Evolutionary conservation across 371 early-diverging fungal species (phyloP).

Genomic region (Rhizomucor miehei): DNA sequence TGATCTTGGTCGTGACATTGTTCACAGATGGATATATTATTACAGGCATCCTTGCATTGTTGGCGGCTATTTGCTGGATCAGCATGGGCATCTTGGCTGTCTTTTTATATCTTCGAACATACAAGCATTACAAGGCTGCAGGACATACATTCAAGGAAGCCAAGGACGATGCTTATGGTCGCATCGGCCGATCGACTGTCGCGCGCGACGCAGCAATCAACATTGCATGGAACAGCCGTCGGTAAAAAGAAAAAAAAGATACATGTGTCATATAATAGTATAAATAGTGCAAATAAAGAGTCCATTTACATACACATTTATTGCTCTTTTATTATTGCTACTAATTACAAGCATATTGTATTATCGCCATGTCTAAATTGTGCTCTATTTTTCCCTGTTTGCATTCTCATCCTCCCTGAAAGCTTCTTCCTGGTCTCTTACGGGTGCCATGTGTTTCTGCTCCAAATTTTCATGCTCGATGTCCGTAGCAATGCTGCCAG

Average conservation of each 20-base stretch:
- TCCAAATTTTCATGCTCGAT: slow-evolving; percentile 24
- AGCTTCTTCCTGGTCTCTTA: slow-evolving; percentile 39
- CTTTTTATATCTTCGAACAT: slow-evolving; percentile 64
- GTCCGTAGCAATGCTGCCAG: slow-evolving; percentile 14
- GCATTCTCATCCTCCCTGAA: slow-evolving; percentile 15
- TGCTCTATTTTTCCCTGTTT: slow-evolving; percentile 2
- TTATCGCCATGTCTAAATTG: no score
- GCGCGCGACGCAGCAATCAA: slow-evolving; percentile 51
- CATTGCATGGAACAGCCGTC: slow-evolving; percentile 48
- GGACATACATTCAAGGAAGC: slow-evolving; percentile 86
- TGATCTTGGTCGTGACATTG: slow-evolving; percentile 74
- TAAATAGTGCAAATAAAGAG: not conserved
- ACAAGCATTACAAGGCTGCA: slow-evolving; percentile 70
- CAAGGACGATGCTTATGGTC: slow-evolving; percentile 68
- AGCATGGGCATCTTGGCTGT: slow-evolving; percentile 51
- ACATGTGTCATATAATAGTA: not conserved
- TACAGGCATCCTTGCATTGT: slow-evolving; percentile 65
- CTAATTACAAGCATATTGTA: no score
- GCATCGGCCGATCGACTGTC: slow-evolving; percentile 48
- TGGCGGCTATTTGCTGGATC: slow-evolving; percentile 73
- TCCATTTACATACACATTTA: no score
- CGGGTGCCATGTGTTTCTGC: slow-evolving; percentile 31
- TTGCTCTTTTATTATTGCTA: no score
- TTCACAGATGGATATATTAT: slow-evolving; percentile 67
- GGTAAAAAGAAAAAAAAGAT: slow-evolving; percentile 11